These are phyloP conservation scores for Quercus variabilis DNA, from an alignment of 306 rosid species.

Conservation along the genomic window DNA sequence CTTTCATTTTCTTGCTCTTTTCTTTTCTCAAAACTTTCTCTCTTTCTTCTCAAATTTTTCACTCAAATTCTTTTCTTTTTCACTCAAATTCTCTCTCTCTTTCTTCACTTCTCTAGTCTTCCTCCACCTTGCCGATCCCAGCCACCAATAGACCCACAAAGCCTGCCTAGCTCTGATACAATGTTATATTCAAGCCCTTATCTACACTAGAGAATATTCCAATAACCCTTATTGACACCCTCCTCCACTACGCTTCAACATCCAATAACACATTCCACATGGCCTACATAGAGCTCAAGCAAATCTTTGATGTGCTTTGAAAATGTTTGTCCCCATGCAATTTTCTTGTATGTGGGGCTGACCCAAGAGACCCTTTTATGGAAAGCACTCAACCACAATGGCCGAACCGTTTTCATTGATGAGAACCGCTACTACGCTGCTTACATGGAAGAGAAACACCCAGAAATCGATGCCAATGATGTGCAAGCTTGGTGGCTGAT, in stretches of 20 bases:
- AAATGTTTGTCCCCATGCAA: conserved; percentile 82
- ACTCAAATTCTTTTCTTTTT: too few species aligned
- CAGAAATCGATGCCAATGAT: conserved; percentile 84
- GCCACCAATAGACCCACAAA: too few species aligned
- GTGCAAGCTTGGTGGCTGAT: conserved; percentile 27
- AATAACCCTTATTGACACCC: conserved; percentile 73
- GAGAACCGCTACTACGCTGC: conserved; percentile 84
- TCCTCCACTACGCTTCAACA: conserved; percentile 73
- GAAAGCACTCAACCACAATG: conserved; percentile 85
- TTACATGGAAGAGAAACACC: conserved; percentile 71
- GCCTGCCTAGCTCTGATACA: too few species aligned
- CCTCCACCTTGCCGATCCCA: too few species aligned
- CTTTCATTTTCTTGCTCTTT: too few species aligned
- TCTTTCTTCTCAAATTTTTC: too few species aligned
- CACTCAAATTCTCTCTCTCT: too few species aligned
- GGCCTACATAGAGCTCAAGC: conserved; percentile 71
- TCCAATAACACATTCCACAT: conserved; percentile 82
- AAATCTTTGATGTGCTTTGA: conserved; percentile 74
- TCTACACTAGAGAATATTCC: conserved; percentile 69
- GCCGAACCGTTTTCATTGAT: conserved; percentile 82
- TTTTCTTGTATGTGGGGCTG: conserved; percentile 75
- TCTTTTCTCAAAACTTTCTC: too few species aligned
- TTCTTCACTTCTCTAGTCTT: too few species aligned
- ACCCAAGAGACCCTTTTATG: conserved; percentile 84
- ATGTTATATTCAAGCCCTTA: conserved; percentile 26